A percentile compares a stretch with the other conserved stretches of the same genome.
These are phyloP conservation scores for Pyracantha coccinea DNA, from an alignment of 331 rosid genomes.

Conservation along the genomic window DNA sequence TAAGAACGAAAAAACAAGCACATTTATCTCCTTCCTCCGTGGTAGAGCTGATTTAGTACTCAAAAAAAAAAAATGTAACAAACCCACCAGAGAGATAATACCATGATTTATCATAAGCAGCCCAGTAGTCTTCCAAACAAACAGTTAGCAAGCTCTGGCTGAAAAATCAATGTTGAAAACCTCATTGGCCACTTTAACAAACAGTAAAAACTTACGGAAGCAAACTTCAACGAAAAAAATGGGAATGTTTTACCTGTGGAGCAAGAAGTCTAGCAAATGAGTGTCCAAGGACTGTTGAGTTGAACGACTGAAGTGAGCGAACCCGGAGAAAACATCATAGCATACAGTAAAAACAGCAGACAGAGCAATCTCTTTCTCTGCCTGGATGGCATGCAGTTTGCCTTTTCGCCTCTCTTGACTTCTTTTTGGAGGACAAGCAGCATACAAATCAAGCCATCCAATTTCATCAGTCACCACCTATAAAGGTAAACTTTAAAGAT, in stretches of 20 bases:
- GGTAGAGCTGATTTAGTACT: background rate
- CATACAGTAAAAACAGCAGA: constrained; percentile 45
- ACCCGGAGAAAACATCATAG: constrained; percentile 64
- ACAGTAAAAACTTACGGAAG: background rate
- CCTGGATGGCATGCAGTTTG: constrained; percentile 41
- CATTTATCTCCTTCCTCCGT: background rate
- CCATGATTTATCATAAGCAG: constrained; percentile 53
- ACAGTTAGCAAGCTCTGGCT: constrained; percentile 52
- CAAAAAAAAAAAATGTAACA: background rate
- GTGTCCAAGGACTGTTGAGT: constrained; percentile 49
- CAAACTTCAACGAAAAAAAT: background rate
- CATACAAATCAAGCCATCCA: constrained; percentile 66
- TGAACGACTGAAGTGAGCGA: constrained; percentile 56
- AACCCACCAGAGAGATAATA: constrained; percentile 14
- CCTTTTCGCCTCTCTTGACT: constrained; percentile 34
- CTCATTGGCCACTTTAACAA: constrained; percentile 4
- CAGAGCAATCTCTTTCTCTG: constrained; percentile 59
- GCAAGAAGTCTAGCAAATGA: constrained; percentile 45
- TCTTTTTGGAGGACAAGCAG: constrained; percentile 26
- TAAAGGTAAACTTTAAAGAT: background rate
- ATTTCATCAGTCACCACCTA: constrained; percentile 62
- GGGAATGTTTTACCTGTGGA: constrained; percentile 32
- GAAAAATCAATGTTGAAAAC: constrained; percentile 13
- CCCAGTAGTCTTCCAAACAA: constrained; percentile 65
- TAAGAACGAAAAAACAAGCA: background rate